Conservation (phyloP, 2,329 filamentous ascomycete genomes). For the Arthrinium phaeospermum region DNA sequence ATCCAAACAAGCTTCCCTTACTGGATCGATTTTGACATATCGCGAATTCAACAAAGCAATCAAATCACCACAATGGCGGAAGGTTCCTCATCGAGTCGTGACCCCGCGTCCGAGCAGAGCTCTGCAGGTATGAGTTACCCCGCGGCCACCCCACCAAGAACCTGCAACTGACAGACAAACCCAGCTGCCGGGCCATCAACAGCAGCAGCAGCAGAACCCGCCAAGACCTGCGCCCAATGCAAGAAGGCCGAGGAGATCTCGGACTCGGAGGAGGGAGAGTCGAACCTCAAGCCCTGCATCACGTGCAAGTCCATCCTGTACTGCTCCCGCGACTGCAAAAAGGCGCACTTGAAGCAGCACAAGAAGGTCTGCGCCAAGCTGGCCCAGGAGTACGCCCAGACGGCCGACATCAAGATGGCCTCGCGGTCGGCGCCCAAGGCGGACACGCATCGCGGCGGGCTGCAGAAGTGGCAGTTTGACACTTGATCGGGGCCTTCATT, state of each 20-base stretch:
- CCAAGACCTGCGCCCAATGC: constrained; percentile 12
- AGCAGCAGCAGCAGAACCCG: background rate
- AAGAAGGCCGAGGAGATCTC: constrained; percentile 6
- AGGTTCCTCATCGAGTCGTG: background rate
- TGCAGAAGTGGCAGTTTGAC: constrained; percentile 24
- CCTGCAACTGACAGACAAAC: background rate
- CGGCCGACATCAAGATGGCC: constrained; percentile 19
- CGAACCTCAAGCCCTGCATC: constrained; percentile 19
- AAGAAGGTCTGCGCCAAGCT: constrained; percentile 21
- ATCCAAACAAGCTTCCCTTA: background rate
- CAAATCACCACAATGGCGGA: constrained; percentile 9
- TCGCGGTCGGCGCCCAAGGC: constrained; percentile 9
- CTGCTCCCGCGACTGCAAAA: constrained; percentile 23
- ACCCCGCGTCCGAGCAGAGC: constrained; percentile 6
- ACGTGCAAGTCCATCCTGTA: constrained; percentile 18
- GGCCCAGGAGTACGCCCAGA: constrained; percentile 20
- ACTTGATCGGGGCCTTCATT: background rate
- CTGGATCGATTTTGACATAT: background rate
- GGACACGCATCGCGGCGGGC: constrained; percentile 18
- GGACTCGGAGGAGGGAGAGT: background rate
- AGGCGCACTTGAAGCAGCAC: constrained; percentile 20
- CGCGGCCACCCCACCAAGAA: background rate
- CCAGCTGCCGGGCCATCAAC: background rate
- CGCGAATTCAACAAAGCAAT: background rate
- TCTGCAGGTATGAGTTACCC: background rate